Conservation (phyloP, 225 moss, liverwort and hornwort species). For the Marchantia polymorpha region DNA sequence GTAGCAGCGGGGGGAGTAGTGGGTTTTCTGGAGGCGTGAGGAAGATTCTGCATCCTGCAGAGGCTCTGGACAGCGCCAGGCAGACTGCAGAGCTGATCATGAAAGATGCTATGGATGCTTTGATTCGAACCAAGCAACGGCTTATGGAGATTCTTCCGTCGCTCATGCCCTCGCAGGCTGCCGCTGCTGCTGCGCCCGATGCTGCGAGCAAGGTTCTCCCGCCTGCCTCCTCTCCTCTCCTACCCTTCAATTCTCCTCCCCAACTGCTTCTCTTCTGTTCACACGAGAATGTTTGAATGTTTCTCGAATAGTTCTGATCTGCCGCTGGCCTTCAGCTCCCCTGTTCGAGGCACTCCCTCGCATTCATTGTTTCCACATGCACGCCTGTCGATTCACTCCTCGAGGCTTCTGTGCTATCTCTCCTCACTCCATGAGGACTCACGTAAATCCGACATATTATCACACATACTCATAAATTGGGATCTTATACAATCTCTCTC, state of each 20-base stretch:
- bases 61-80: conserved; percentile 40
- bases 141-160: conserved; percentile 36
- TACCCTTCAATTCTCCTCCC: neutral
- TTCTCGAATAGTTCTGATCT: neutral
- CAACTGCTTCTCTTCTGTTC: neutral
- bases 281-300: neutral
- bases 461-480: too few relatives aligned
- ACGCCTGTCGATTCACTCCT: too few relatives aligned
- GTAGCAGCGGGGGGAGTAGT: neutral
- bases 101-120: conserved; percentile 42
- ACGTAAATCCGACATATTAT: too few relatives aligned
- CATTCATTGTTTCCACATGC: neutral
- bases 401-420: too few relatives aligned
- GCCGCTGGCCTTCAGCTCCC: neutral
- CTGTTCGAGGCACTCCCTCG: neutral
- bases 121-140: conserved; percentile 39
- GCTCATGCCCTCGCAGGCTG: conserved; percentile 8
- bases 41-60: conserved; percentile 32
- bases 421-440: too few relatives aligned
- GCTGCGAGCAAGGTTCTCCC: conserved; percentile 13
- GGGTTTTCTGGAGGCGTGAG: conserved; percentile 18
- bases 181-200: neutral
- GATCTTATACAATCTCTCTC: too few relatives aligned
- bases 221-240: neutral
- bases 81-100: conserved; percentile 37